phyloP scores from a whole-genome alignment of 2,329 filamentous ascomycete species.

The Aspergillus sp. region DNA sequence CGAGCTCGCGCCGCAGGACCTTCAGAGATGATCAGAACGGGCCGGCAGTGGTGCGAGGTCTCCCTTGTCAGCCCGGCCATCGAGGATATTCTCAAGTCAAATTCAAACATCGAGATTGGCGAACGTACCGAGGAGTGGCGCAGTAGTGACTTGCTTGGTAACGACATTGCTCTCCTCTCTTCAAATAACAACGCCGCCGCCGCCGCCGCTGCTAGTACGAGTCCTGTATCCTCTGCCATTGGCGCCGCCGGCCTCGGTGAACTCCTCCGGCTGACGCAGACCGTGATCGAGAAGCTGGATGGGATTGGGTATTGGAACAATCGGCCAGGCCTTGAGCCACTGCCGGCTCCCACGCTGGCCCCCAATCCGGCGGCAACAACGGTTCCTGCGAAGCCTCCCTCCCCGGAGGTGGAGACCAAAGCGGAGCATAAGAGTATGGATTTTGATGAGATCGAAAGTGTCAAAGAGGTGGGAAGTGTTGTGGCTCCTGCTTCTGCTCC shows the following conservation, averaged over 20 bases:
- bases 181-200: conserved; percentile 4
- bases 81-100: conserved; percentile 24
- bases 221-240: conserved; percentile 16
- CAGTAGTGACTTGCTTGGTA: conserved; percentile 20
- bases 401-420: not conserved
- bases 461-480: conserved; percentile 13
- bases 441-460: conserved; percentile 12
- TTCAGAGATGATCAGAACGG: conserved; percentile 22
- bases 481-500: conserved; percentile 1
- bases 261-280: conserved; percentile 23
- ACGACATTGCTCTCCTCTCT: conserved; percentile 10
- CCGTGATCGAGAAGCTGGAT: conserved; percentile 29
- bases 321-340: conserved; percentile 4
- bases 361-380: not conserved
- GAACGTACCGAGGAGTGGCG: conserved; percentile 23
- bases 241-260: conserved; percentile 17
- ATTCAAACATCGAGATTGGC: conserved; percentile 25
- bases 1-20: conserved; percentile 17
- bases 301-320: conserved; percentile 24
- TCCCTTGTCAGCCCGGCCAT: conserved; percentile 29
- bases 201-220: not conserved
- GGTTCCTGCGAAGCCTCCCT: not conserved
- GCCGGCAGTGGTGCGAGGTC: conserved; percentile 31
- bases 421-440: conserved; percentile 5
- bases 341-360: not conserved